Evolutionary conservation across 176 grass and related monocot genomes (phyloP), one percentile per base, ranked within the genome.

Genomic region (Chloris gayana): DNA sequence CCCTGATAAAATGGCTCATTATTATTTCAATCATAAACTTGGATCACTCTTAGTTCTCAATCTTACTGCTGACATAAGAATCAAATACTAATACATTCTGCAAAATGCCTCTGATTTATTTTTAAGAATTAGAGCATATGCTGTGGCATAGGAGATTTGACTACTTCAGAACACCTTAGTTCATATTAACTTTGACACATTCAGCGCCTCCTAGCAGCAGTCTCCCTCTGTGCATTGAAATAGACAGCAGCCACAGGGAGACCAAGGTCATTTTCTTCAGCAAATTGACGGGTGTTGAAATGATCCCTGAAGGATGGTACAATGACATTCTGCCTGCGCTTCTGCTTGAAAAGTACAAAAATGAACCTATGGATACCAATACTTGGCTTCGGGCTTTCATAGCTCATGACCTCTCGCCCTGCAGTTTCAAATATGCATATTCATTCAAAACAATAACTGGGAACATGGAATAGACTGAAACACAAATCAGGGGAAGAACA

Each of bases 291-390:
- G 25, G 91, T 99, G 84, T 67, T 91, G 86, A 99, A 99, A 57
- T 75, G 75, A 58, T 93, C 93, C 69, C 86, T 80, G 34, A 72
- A 85, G 25, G 86, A 83, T 59, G 90, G 90, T 26, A 82, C 81
- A 17, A 17, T 44, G 31, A 91, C 79, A 12, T 79, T 72, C 70
- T 93, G 82, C 70, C 86, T 72, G 24, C 76, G 66, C 50, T 91
- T 89, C 88, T 99, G 96, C 87, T 90, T 85, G 86, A 93, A 99
- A 38, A 99, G 92, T 61, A 93, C 92, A 78, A 99, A 95, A 51
- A 99, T 77, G 82, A 99, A 95, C 72, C 96, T 91, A 65, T 99
- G 96, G 73, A 99, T 99, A 9, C 96, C 96, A 59, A 99, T 93
- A 80, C 38, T 90, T 27, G 96, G 96, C 24, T 82, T 93, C 26